Evolutionary conservation across 495 filamentous ascomycete species (phyloP), one percentile per base, ranked within the genome.

Genomic region (Aspergillus leporis): DNA sequence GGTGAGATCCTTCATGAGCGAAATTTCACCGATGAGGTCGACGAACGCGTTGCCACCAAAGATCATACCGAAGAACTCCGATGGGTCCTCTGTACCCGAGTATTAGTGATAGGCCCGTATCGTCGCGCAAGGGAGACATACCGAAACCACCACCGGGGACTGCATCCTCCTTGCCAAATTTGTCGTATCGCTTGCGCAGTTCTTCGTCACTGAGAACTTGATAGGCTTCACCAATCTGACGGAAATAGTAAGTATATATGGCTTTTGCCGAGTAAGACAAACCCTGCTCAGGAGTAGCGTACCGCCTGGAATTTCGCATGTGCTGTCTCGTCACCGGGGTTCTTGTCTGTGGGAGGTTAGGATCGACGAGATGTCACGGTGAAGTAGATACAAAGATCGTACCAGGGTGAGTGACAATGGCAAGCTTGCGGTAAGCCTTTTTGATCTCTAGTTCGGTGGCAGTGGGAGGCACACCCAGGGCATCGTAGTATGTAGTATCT

Each of bases 31-130:
- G 65, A 94, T 95, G 68, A 92, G 85, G 72, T 94, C 93, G 23
- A 87, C 81, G 67, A 99, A 99, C 5, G 95, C 94, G 58, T 96
- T 93, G 36, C 94, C 94, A 61, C 94, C 94, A 66, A 99, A 99
- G 59, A 99, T 98, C 82, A 92, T 96, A 62, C 90, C 87, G 74
- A 99, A 98, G 85, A 99, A 99, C 76, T 99, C 95, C 45, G 92
- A 84, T 0, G 94, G 95, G 65, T 99, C 94, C 79, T 91, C 88
- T 88, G 62, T 58, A 21, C 8, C 19, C 28, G 16, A 19, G 18
- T 28, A 57, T 77, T 60, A 78, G 72, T 60, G 12, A 19, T 3
- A 21, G 18, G 14, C 18, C 30, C 14, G 51, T 18, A 25, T 13
- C 4, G 45, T 21, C 48, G 22, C 21, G 49, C 34, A 6, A 23